These are phyloP conservation scores for Colletotrichum falcatum DNA, from an alignment of 2,329 filamentous ascomycete species.

Conservation along the genomic window DNA sequence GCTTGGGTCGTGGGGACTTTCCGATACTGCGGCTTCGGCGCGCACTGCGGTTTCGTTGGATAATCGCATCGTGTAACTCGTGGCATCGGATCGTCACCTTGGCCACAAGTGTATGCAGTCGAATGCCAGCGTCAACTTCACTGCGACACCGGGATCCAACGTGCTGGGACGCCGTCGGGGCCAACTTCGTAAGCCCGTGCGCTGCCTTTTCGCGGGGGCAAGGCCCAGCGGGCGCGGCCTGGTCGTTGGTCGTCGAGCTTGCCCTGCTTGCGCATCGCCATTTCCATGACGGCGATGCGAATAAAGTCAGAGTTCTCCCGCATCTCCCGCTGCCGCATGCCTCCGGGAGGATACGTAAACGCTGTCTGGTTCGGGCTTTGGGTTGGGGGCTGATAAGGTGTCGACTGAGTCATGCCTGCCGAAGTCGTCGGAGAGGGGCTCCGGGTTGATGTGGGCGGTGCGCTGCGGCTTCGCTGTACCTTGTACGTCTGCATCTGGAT, in stretches of 20 bases:
- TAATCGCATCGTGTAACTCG: neutral
- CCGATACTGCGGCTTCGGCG: slow-evolving; percentile 31
- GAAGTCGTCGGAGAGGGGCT: slow-evolving; percentile 49
- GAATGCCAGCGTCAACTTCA: slow-evolving; percentile 22
- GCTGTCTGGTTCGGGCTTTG: slow-evolving; percentile 50
- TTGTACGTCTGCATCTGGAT: slow-evolving; percentile 81
- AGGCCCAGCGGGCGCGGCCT: slow-evolving; percentile 75
- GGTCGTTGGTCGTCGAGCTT: slow-evolving; percentile 75
- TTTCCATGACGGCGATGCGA: slow-evolving; percentile 77
- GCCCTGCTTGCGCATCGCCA: slow-evolving; percentile 75
- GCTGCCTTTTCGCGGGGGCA: slow-evolving; percentile 72
- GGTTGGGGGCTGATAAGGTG: slow-evolving; percentile 46
- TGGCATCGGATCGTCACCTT: slow-evolving; percentile 2
- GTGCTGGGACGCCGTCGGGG: slow-evolving; percentile 67
- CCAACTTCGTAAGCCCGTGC: slow-evolving; percentile 67
- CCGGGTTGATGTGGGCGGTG: slow-evolving; percentile 48
- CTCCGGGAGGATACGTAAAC: slow-evolving; percentile 56
- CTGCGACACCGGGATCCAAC: slow-evolving; percentile 63
- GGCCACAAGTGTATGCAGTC: neutral
- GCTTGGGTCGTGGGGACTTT: slow-evolving; percentile 7
- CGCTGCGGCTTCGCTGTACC: slow-evolving; percentile 62
- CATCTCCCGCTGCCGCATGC: slow-evolving; percentile 73
- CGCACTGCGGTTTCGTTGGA: neutral
- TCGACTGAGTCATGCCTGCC: slow-evolving; percentile 48
- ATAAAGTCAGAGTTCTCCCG: slow-evolving; percentile 79